A percentile compares a stretch with the other conserved stretches of the same genome.
Conservation (phyloP, 164 flowering plant species). For the Saururus chinensis region DNA sequence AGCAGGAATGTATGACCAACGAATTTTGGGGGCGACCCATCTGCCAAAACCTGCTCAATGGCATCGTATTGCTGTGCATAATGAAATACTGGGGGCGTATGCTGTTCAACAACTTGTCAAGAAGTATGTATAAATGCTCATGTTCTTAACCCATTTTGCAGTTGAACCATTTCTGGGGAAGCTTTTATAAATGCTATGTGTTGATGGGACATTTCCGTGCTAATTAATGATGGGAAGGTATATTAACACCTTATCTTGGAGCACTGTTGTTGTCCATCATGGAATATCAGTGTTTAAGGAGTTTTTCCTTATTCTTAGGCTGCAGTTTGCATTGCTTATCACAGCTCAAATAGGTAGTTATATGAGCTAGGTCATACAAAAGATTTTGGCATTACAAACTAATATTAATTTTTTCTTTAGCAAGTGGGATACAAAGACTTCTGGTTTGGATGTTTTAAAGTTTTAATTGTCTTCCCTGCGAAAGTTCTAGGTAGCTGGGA, state of each 20-base stretch:
- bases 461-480: background rate
- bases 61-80: slow-evolving; percentile 94
- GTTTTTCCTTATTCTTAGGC: background rate
- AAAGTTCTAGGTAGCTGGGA: background rate
- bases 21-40: slow-evolving; percentile 31
- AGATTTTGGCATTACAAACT: background rate
- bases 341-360: too few relatives aligned
- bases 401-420: too few relatives aligned
- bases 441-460: too few relatives aligned
- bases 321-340: background rate
- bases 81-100: slow-evolving; percentile 61
- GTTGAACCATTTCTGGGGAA: too few relatives aligned
- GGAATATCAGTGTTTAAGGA: background rate
- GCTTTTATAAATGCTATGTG: too few relatives aligned
- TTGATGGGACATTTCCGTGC: too few relatives aligned
- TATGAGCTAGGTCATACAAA: background rate
- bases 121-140: slow-evolving; percentile 31
- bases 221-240: too few relatives aligned
- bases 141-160: background rate
- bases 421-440: too few relatives aligned
- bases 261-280: too few relatives aligned
- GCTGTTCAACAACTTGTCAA: slow-evolving; percentile 75
- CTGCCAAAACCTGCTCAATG: slow-evolving; percentile 87
- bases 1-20: slow-evolving; percentile 92
- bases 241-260: too few relatives aligned